phyloP scores from a whole-genome alignment of 768 basidiomycete species.

The Coprinopsis marcescibilis region DNA sequence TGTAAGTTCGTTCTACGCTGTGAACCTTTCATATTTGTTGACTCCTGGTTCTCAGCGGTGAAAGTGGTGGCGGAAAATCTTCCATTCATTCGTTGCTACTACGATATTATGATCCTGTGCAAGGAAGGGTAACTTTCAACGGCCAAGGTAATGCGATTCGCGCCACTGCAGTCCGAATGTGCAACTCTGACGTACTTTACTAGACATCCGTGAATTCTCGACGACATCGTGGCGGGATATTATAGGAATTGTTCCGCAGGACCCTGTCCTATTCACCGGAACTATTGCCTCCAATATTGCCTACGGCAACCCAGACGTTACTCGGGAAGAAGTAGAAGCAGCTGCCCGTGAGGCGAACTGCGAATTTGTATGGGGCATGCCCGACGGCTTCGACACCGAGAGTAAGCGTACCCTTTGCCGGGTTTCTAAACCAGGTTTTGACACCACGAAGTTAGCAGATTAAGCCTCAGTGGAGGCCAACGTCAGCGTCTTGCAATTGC shows the following conservation, averaged over 20 bases:
- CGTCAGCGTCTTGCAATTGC: slow-evolving; percentile 79
- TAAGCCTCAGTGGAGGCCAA: slow-evolving; percentile 74
- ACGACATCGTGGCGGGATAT: slow-evolving; percentile 81
- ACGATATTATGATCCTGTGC: slow-evolving; percentile 85
- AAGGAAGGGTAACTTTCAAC: slow-evolving; percentile 78
- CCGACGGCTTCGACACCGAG: slow-evolving; percentile 88
- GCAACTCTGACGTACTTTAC: background rate
- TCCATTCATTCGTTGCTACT: slow-evolving; percentile 83
- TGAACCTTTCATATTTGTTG: background rate
- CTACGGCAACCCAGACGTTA: slow-evolving; percentile 72
- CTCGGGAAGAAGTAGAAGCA: slow-evolving; percentile 77
- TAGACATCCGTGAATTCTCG: slow-evolving; percentile 85
- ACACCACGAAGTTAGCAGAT: slow-evolving; percentile 47
- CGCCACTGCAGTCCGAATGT: background rate
- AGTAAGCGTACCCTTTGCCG: slow-evolving; percentile 44
- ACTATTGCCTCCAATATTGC: slow-evolving; percentile 95
- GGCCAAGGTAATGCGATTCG: slow-evolving; percentile 58
- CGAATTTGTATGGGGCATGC: slow-evolving; percentile 93
- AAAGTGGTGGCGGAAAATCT: slow-evolving; percentile 92
- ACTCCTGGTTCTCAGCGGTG: slow-evolving; percentile 50
- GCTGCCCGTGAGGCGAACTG: slow-evolving; percentile 92
- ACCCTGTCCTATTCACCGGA: slow-evolving; percentile 85
- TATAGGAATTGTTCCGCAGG: slow-evolving; percentile 95
- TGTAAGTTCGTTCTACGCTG: slow-evolving; percentile 50
- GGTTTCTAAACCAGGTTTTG: background rate